Base-by-base conservation (phyloP, 2,329 filamentous ascomycete species). In the Venturia oleaginea region DNA sequence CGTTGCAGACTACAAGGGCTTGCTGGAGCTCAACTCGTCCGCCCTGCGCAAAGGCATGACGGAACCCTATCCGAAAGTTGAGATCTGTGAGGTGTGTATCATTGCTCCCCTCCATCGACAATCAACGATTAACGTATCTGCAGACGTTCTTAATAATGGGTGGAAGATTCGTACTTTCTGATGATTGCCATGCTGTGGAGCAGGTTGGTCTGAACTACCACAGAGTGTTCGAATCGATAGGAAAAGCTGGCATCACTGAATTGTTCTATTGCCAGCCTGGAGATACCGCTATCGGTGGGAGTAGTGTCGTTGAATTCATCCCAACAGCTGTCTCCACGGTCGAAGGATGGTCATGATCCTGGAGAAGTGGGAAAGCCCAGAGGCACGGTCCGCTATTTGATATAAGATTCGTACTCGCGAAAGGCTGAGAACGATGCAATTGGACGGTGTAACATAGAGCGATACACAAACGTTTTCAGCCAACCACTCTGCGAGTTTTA, bases 111-210 rank as follows among this genome's bases (percentile, higher is more conserved):
- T 59, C 13, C 40, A n/a, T 17, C 24, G 30, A n/a, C n/a, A 59
- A 2, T 17, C 48, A 59, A n/a, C 4, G 17, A 17, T 19, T 55
- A 22, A 51, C 22, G 10, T 27, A n/a, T 19, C 42, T 59, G 15
- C 67, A 90, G 88, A 84, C 85, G 73, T 96, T 91, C 79, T 72
- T 92, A 63, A 76, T 76, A 8, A 81, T 90, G 70, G 87, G 87
- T 30, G 92, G 94, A 30, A 84, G 84, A 66, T 96, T 97, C 76
- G 95, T 91, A 63, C 82, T 99, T 70, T 96, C 91, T 7, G 94
- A 99, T 74, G 94, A 99, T 76, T 96, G 92, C 74, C 94, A 99
- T 78, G 90, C 90, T 46, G 83, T 91, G 65, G 88, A 84, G 2
- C 93, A 99, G 73, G 83, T 99, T 5, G 91, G 87, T n/a, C 87